These are phyloP conservation scores for Davidsoniella australis DNA, from an alignment of 2,329 filamentous ascomycete species.

Conservation along the genomic window DNA sequence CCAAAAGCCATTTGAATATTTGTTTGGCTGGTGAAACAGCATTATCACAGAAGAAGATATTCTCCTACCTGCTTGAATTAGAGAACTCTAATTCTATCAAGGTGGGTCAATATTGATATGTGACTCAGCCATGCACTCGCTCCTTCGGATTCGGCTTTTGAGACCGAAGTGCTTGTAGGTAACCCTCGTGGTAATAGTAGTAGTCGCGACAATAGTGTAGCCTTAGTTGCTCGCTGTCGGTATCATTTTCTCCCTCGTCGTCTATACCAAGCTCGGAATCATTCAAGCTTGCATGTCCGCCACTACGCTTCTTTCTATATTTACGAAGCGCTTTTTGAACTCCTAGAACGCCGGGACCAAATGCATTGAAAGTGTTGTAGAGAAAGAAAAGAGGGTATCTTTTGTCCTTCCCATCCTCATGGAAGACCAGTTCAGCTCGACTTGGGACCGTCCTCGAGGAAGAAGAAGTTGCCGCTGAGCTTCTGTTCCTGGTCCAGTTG, in stretches of 20 bases:
- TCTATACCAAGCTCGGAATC: slow-evolving; percentile 22
- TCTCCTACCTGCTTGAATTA: no score
- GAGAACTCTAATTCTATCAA: no score
- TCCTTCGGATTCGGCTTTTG: no score
- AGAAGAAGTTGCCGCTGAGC: slow-evolving; percentile 86
- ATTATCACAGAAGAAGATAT: no score
- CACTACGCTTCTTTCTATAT: slow-evolving; percentile 7
- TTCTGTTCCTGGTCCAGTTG: slow-evolving; percentile 99
- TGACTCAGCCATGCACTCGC: no score
- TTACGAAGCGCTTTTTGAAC: slow-evolving; percentile 27
- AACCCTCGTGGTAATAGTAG: not conserved
- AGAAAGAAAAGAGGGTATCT: slow-evolving; percentile 17
- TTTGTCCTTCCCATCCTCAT: slow-evolving; percentile 24
- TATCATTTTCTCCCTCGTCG: slow-evolving; percentile 40
- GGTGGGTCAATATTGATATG: no score
- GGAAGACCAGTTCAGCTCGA: slow-evolving; percentile 31
- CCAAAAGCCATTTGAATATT: no score
- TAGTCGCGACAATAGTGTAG: not conserved
- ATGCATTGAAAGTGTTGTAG: slow-evolving; percentile 21
- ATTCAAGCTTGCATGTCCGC: slow-evolving; percentile 15
- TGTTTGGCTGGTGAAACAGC: no score
- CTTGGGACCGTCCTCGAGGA: slow-evolving; percentile 62
- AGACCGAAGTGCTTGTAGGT: no score
- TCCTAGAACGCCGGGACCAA: slow-evolving; percentile 31
- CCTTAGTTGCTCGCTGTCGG: slow-evolving; percentile 27